Base-by-base conservation (phyloP, 1,139 yeast genomes). In the Meyerozyma sp. region DNA sequence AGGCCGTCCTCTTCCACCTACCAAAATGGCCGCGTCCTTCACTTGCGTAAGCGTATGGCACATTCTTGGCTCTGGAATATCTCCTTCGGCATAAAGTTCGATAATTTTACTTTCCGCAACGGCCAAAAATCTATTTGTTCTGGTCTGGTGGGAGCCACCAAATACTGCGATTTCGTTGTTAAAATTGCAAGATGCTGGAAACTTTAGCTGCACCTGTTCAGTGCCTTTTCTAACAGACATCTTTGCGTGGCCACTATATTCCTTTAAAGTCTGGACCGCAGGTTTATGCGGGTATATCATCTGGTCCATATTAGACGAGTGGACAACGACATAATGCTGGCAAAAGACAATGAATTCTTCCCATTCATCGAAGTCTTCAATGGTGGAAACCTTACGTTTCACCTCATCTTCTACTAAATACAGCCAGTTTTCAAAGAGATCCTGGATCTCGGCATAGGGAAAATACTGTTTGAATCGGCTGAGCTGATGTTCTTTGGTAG, bases 281-380 rank as follows among this genome's bases (percentile, higher is more conserved):
- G 29, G 29, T 4, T 28, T 14, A 3, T 36, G 20, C 10, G 14
- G 27, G 23, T 38, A 39, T 5, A 40, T 21, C 30, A 8, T 21
- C 13, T 36, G 30, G 16, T 45, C 45, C n/a, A 47, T 47, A 54
- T 77, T 80, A 1, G 82, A 72, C 1, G 90, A 88, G 59, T 84
- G 90, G 4, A 83, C 68, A 29, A 84, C 69, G 34, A 82, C 70
- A 56, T 87, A 87, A 57, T 86, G 94, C 53, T 85, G 94, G 49
- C 90, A 81, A 56, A 85, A 87, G 14, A 84, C 59, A 26, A 82
- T 74, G 50, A 86, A 86, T 59, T 87, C 95, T 60, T 87, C 95
- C 81, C 87, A 77, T 61, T 87, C 95, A 57, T 87, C 95, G 61
- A 87, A 87, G 8, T 77, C 77, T 58, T 87, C 95, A 25, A 83